Evolutionary conservation across 768 basidiomycete genomes (phyloP), one percentile per base, ranked within the genome.

Genomic region (Calocybe cyanea): DNA sequence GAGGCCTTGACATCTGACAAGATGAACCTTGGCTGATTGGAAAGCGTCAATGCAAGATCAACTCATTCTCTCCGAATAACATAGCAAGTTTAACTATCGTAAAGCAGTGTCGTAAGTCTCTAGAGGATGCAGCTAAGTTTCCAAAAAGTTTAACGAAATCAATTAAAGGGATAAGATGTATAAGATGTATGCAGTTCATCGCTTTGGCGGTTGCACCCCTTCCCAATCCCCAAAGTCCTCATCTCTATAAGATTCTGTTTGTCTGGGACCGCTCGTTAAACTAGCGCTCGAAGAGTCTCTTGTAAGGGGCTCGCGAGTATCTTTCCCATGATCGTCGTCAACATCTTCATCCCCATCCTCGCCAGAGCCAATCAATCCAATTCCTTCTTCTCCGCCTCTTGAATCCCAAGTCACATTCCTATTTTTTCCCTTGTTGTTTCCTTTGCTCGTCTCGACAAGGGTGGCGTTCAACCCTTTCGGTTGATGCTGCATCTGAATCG

Each of bases 351-450:
- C 67, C 10, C 66, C 64, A 3, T 67, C 65, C 20, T 65, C 66
- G 3, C 55, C 62, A 7, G 53, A 57, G 18, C 60, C 61, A 44
- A 82, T 74, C 47, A 82, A 49, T 14, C 65, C 65, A 4, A 61
- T 60, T 7, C 67, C 70, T 54, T 81, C 68, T 28, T 64, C 68
- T 14, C 53, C 63, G 15, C 45, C 35, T 8, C 44, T 36, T 9
- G 40, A 38, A 32, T 52, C 48, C 39, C 51, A 46, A 25, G 15
- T 37, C 20, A 48, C 46, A 15, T 45, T 45, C 20, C 41, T 41
- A 9, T 25, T 21, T 13, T 44, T 39, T 10, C 23, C 43, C 21
- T 36, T 46, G 19, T 41, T 41, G 21, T 48, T 45, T 13, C 42
- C 48, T 47, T 54, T 50, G 28, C 43, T 18, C 39, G 48, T 45